phyloP scores from a whole-genome alignment of 352 stramenopile genomes.

The Pythium brassicae region DNA sequence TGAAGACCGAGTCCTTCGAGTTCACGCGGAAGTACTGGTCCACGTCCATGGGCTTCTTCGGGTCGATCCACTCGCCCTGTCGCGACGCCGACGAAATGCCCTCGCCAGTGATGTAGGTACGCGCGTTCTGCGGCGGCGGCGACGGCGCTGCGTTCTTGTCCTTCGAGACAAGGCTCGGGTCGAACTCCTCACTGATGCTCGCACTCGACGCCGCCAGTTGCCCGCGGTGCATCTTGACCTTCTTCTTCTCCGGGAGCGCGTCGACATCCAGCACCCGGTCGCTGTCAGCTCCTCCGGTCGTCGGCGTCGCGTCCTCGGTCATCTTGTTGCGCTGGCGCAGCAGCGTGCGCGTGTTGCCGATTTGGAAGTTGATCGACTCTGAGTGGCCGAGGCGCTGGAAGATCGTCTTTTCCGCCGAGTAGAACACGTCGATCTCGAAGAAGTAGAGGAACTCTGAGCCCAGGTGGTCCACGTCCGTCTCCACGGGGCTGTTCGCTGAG shows the following conservation, averaged over 20 bases:
- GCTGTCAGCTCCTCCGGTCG: slow-evolving; percentile 23
- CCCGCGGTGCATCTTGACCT: slow-evolving; percentile 43
- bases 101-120: slow-evolving; percentile 30
- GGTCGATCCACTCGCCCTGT: slow-evolving; percentile 18
- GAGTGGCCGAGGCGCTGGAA: slow-evolving; percentile 64
- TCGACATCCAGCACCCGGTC: slow-evolving; percentile 45
- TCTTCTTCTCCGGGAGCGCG: slow-evolving; percentile 80
- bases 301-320: slow-evolving; percentile 36
- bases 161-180: slow-evolving; percentile 8
- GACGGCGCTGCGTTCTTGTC: slow-evolving; percentile 2
- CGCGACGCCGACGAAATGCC: slow-evolving; percentile 31
- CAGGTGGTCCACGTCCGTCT: slow-evolving; percentile 34
- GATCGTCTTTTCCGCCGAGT: slow-evolving; percentile 44
- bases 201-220: slow-evolving; percentile 36
- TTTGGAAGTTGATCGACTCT: slow-evolving; percentile 83
- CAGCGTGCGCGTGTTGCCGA: slow-evolving; percentile 82
- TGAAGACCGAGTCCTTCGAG: slow-evolving; percentile 53
- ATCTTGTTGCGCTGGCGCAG: slow-evolving; percentile 80
- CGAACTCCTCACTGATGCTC: slow-evolving; percentile 29
- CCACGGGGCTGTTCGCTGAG: slow-evolving; percentile 19
- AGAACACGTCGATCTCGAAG: slow-evolving; percentile 84
- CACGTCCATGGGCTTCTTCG: slow-evolving; percentile 26
- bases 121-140: slow-evolving; percentile 3
- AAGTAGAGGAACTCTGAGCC: slow-evolving; percentile 79
- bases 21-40: slow-evolving; percentile 41